Percentiles rank a stretch among this genome's conserved stretches.
Evolutionary conservation across 495 filamentous ascomycete species (phyloP).

Genomic region (Rhypophila decipiens): DNA sequence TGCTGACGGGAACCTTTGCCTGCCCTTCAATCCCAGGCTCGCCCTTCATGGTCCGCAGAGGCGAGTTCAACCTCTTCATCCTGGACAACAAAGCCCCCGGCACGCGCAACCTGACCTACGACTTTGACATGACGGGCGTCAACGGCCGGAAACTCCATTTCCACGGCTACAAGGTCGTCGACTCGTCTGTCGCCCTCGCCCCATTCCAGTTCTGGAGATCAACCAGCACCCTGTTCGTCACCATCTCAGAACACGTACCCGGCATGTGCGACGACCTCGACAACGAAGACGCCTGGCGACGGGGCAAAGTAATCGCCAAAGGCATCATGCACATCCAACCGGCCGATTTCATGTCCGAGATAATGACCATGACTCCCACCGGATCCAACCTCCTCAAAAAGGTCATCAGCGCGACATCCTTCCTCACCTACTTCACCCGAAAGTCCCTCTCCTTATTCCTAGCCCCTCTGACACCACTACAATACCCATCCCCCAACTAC

Average conservation of each 20-base stretch:
- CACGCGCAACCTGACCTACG: constrained; percentile 53
- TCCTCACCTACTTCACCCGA: constrained; percentile 51
- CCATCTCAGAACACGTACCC: constrained; percentile 32
- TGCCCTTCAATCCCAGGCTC: constrained; percentile 49
- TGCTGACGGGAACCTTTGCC: constrained; percentile 58
- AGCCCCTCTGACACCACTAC: constrained; percentile 46
- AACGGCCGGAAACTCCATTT: constrained; percentile 48
- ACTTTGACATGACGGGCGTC: constrained; percentile 51
- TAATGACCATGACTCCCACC: constrained; percentile 47
- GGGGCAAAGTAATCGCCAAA: constrained; percentile 43
- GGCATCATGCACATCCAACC: constrained; percentile 55
- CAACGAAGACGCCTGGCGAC: constrained; percentile 31
- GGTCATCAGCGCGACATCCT: constrained; percentile 37
- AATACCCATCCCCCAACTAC: constrained; percentile 45
- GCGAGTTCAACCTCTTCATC: constrained; percentile 53
- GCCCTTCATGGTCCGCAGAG: constrained; percentile 55
- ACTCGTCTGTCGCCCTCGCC: constrained; percentile 51
- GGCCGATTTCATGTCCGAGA: constrained; percentile 50
- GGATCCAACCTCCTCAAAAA: constrained; percentile 40
- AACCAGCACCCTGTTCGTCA: constrained; percentile 58
- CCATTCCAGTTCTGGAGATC: constrained; percentile 52
- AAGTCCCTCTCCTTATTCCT: constrained; percentile 51
- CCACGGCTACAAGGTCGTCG: constrained; percentile 57
- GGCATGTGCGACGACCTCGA: constrained; percentile 25
- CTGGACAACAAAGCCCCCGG: constrained; percentile 47